Conservation (phyloP, 2,329 filamentous ascomycete species). For the Leptosphaerulina australis region DNA sequence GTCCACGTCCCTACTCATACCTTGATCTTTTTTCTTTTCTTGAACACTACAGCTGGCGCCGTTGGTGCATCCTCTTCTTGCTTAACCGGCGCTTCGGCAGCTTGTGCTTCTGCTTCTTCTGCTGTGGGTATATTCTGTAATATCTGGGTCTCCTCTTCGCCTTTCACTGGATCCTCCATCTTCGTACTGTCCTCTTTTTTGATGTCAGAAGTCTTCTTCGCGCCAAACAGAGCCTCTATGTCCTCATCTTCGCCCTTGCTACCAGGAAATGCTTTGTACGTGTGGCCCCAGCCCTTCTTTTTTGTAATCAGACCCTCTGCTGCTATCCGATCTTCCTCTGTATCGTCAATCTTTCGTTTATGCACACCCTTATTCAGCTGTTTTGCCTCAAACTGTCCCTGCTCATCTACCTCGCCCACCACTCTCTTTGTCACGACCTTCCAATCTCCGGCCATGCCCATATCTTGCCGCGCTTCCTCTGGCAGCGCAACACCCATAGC, state of each 20-base stretch:
- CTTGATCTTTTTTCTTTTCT: constrained; percentile 74
- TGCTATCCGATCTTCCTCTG: constrained; percentile 66
- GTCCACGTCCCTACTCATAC: neutral
- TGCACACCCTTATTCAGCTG: constrained; percentile 61
- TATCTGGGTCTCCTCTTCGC: constrained; percentile 24
- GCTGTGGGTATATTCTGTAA: constrained; percentile 39
- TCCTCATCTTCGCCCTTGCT: constrained; percentile 63
- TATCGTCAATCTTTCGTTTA: constrained; percentile 67
- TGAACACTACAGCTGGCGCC: constrained; percentile 68
- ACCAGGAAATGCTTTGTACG: constrained; percentile 54
- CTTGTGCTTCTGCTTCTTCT: constrained; percentile 32
- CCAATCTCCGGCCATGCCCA: constrained; percentile 92
- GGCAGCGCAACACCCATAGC: constrained; percentile 87
- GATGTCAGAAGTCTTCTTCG: constrained; percentile 44
- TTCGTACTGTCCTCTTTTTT: constrained; percentile 52
- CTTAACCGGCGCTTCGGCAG: constrained; percentile 23
- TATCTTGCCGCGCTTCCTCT: constrained; percentile 74
- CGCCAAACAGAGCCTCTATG: constrained; percentile 64
- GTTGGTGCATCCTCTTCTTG: constrained; percentile 32
- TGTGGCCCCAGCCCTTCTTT: constrained; percentile 54
- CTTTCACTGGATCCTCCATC: constrained; percentile 22
- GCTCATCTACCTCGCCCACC: constrained; percentile 51
- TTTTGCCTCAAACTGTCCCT: constrained; percentile 53
- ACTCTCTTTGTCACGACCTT: constrained; percentile 64
- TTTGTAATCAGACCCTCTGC: constrained; percentile 56